Conservation (phyloP, 164 flowering plant species). For the Liriodendron chinense region DNA sequence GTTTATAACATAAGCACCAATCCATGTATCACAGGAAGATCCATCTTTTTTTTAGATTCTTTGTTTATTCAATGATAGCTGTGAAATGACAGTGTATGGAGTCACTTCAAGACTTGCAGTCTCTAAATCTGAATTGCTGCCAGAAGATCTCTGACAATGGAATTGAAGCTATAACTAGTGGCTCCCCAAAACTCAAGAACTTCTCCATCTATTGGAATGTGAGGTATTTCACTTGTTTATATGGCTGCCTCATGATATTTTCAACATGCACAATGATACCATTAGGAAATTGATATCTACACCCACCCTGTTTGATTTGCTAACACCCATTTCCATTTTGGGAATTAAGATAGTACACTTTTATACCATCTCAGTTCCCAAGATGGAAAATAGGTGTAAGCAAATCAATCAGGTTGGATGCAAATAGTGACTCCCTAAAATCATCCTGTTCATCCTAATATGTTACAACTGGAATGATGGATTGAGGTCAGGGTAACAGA, state of each 20-base stretch:
- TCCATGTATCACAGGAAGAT: not conserved
- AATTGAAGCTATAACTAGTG: conserved; percentile 59
- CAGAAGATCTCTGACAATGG: conserved; percentile 88
- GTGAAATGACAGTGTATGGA: conserved; percentile 19
- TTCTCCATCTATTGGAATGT: conserved; percentile 94
- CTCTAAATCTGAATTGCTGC: conserved; percentile 83
- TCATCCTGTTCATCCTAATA: conserved; percentile 4
- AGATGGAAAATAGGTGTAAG: not conserved
- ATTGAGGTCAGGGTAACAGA: conserved; percentile 68
- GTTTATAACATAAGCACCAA: not conserved
- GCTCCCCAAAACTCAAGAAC: conserved; percentile 55
- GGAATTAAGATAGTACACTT: not conserved
- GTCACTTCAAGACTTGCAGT: conserved; percentile 55
- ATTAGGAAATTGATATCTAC: not conserved
- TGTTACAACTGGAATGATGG: conserved; percentile 6
- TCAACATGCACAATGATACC: not conserved
- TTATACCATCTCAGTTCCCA: not conserved
- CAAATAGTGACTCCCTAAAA: not conserved
- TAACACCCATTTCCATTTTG: not conserved
- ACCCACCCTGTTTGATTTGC: not conserved
- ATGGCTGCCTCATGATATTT: conserved; percentile 1
- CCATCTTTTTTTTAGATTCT: conserved; percentile 9
- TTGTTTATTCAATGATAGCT: not conserved
- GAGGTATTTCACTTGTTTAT: conserved; percentile 41
- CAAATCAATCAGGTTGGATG: not conserved